Percentiles rank a stretch among this genome's conserved stretches.
phyloP scores from a whole-genome alignment of 192 early-diverging fungal species.

The Rhizophagus sp. region DNA sequence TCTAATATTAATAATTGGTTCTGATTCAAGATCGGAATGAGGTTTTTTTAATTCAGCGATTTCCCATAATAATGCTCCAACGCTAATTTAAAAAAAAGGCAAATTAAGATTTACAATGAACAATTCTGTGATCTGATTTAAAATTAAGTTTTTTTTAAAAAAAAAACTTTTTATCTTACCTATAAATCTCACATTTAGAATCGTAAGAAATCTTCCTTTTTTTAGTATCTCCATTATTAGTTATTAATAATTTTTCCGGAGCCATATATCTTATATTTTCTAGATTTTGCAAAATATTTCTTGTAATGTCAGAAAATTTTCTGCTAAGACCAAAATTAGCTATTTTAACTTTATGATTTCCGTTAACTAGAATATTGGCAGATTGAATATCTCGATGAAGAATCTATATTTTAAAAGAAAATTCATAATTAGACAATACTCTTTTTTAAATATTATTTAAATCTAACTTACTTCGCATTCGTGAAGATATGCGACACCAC shows the following conservation, averaged over 20 bases:
- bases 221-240: not conserved
- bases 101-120: no score
- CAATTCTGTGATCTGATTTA: no score
- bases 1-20: not conserved
- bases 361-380: constrained; percentile 1
- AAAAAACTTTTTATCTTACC: no score
- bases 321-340: no score
- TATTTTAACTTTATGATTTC: no score
- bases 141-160: no score
- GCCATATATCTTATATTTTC: no score
- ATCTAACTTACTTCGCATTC: not conserved
- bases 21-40: not conserved
- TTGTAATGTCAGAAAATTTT: no score
- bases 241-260: not conserved
- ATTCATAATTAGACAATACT: no score
- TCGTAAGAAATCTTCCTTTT: not conserved
- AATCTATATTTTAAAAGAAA: not conserved
- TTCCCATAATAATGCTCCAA: constrained; percentile 18
- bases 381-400: constrained; percentile 18
- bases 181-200: constrained; percentile 15
- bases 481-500: constrained; percentile 41
- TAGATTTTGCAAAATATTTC: no score
- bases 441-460: no score
- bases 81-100: not conserved
- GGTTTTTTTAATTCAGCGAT: constrained; percentile 8